Percentiles rank a stretch among this genome's conserved stretches.
These are phyloP conservation scores for Lactarius indigo DNA, from an alignment of 768 basidiomycete species.

Conservation along the genomic window DNA sequence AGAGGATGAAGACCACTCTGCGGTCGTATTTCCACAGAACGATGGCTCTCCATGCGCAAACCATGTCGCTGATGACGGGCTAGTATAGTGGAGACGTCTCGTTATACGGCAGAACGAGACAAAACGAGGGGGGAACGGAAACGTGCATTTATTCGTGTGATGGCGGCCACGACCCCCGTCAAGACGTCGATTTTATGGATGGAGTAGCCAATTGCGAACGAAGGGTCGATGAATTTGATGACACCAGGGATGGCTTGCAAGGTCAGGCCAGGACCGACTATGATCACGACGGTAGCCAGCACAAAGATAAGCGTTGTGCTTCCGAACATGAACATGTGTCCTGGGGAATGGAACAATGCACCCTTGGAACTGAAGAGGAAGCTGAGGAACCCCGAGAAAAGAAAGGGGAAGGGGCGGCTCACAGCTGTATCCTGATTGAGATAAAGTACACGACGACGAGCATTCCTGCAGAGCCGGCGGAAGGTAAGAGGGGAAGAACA, in stretches of 20 bases:
- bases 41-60: conserved; percentile 20
- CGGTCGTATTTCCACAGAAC: conserved; percentile 18
- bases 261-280: conserved; percentile 7
- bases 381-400: background rate
- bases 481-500: background rate
- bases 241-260: conserved; percentile 9
- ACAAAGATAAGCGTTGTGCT: conserved; percentile 6
- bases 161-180: background rate
- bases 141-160: conserved; percentile 16
- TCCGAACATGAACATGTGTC: conserved; percentile 13
- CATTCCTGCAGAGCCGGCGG: conserved; percentile 5
- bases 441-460: conserved; percentile 14
- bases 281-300: conserved; percentile 11
- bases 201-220: conserved; percentile 9
- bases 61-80: conserved; percentile 21
- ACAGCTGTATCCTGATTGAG: conserved; percentile 20
- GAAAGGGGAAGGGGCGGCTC: background rate
- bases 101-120: background rate
- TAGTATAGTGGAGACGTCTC: background rate
- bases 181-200: conserved; percentile 8
- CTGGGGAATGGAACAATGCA: conserved; percentile 3
- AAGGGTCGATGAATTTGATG: conserved; percentile 10
- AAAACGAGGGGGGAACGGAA: background rate
- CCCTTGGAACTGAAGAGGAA: conserved; percentile 12
- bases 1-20: conserved; percentile 13